Conservation (phyloP, 2,329 filamentous ascomycete genomes). For the Fusarium aywerte region DNA sequence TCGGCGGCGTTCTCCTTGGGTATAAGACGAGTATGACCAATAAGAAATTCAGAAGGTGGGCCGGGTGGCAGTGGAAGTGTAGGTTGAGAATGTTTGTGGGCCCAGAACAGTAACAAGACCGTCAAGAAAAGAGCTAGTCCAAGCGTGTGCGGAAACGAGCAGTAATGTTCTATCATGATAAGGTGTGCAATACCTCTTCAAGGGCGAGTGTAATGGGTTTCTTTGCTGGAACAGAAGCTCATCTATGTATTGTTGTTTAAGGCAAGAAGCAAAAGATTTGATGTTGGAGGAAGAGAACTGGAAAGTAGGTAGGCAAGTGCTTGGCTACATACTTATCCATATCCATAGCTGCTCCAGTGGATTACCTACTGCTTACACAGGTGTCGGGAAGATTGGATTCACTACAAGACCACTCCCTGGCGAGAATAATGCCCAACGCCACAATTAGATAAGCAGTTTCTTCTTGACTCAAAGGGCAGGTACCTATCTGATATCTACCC, state of each 20-base stretch:
- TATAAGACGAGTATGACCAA: slow-evolving; percentile 46
- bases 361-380: neutral
- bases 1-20: slow-evolving; percentile 44
- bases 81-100: slow-evolving; percentile 12
- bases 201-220: neutral
- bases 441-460: neutral
- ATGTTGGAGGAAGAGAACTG: neutral
- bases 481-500: neutral
- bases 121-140: slow-evolving; percentile 22
- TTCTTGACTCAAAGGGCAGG: neutral
- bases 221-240: neutral
- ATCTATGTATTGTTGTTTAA: neutral
- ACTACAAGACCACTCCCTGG: neutral
- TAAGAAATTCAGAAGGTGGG: slow-evolving; percentile 45
- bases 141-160: slow-evolving; percentile 3
- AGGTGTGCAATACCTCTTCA: neutral
- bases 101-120: slow-evolving; percentile 8
- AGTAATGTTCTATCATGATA: slow-evolving; percentile 20
- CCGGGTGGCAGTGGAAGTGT: slow-evolving; percentile 43
- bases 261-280: neutral
- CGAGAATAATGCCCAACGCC: neutral
- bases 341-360: neutral
- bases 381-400: neutral
- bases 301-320: neutral
- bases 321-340: neutral